Percentiles rank a stretch among this genome's conserved stretches.
These are phyloP conservation scores for Aurinia saxatilis DNA, from an alignment of 345 rosid genomes.

Conservation along the genomic window DNA sequence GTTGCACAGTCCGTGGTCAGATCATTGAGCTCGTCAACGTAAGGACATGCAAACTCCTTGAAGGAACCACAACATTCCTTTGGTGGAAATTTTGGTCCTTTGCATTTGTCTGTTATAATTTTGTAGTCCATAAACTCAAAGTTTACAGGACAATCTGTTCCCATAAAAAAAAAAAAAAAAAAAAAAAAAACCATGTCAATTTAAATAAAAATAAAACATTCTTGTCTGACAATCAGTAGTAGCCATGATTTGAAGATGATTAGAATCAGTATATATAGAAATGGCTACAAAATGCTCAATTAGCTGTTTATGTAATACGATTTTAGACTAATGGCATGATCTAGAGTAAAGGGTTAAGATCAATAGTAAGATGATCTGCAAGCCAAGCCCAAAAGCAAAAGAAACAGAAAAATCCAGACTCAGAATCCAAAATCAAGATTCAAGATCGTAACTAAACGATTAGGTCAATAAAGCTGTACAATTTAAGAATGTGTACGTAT, in stretches of 20 bases:
- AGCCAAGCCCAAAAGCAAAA: no score
- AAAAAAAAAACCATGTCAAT: no score
- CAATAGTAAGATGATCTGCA: neutral
- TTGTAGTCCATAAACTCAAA: slow-evolving; percentile 59
- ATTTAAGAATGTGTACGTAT: neutral
- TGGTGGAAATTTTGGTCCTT: slow-evolving; percentile 49
- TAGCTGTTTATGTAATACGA: neutral
- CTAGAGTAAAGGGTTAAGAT: neutral
- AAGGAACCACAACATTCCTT: slow-evolving; percentile 41
- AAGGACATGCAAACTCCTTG: slow-evolving; percentile 65
- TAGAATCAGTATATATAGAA: no score
- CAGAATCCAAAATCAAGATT: no score
- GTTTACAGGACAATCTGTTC: slow-evolving; percentile 55
- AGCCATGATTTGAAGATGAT: no score
- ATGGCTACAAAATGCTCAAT: neutral
- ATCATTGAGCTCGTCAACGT: slow-evolving; percentile 35
- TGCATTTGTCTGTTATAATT: slow-evolving; percentile 40
- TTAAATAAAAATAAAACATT: neutral
- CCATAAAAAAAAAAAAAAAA: neutral
- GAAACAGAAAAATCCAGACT: no score
- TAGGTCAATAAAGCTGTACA: neutral
- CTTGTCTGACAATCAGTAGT: neutral
- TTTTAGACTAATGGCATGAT: neutral
- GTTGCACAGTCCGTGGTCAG: slow-evolving; percentile 41
- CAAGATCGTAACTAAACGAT: neutral